Evolutionary conservation across 768 basidiomycete genomes (phyloP), one percentile per base, ranked within the genome.

Genomic region (Termitomyces sp.): DNA sequence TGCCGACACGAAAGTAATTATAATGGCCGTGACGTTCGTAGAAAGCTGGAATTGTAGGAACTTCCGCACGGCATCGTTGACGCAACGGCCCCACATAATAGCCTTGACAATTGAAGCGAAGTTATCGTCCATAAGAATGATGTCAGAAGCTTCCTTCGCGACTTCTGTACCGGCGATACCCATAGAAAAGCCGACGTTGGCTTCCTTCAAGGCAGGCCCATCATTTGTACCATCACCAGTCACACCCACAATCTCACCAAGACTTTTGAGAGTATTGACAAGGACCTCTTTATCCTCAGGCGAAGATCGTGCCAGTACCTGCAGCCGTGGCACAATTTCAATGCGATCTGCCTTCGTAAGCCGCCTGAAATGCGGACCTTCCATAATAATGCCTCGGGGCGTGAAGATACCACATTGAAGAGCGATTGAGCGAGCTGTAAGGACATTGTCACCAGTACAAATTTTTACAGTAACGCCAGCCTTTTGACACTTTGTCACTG

Each of bases 141-240:
- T 97, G 66, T 99, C 97, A 7, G 96, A 98, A 1, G 97, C 97
- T 72, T 98, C 95, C 73, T 99, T 98, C 49, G 97, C 95, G 18
- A 99, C 94, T 70, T 99, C 97, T 1, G 97, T 99, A 10, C 97
- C 97, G 28, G 94, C 86, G 62, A 94, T 88, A 63, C 92, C 92
- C 93, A 95, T 95, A 4, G 92, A 94, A 76, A 98, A 98, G 32
- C 97, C 96, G 32, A 99, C 94, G 65, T 98, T 80, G 28, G 97
- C 96, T 1, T 90, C 90, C 76, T 95, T 97, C 60, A 98, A 82
- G 7, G 95, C 95, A 32, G 94, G 95, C 0, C 94, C 96, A 67
- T 99, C 97, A 72, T 99, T 98, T 4, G 95, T 97, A 61, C 97
- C 97, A 62, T 98, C 97, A 45, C 97, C 97, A 28, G 97, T 98